phyloP scores from a whole-genome alignment of 805 yeast species.

The Ogataea pilisensis region DNA sequence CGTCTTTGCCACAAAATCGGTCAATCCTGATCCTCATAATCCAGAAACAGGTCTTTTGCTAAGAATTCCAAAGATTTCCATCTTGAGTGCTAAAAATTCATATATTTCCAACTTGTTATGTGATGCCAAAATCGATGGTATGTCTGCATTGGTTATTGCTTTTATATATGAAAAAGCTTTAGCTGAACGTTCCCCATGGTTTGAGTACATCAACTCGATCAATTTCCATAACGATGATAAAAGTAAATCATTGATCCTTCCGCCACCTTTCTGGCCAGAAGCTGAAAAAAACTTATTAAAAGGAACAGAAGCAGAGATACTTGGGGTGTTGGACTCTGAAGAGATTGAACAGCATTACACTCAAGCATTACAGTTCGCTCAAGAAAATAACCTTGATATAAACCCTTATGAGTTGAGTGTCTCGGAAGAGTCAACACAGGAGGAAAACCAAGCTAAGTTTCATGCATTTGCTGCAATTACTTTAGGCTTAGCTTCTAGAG shows the following conservation, averaged over 20 bases:
- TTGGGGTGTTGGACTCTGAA: constrained; percentile 52
- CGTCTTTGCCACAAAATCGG: constrained; percentile 52
- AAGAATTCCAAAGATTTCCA: constrained; percentile 56
- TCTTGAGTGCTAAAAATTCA: constrained; percentile 57
- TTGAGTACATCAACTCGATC: constrained; percentile 54
- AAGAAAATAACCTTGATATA: constrained; percentile 22
- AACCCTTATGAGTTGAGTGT: constrained; percentile 36
- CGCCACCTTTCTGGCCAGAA: constrained; percentile 65
- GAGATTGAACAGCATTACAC: constrained; percentile 40
- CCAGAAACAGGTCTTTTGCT: constrained; percentile 35
- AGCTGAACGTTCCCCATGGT: constrained; percentile 78
- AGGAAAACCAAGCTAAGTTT: constrained; percentile 30
- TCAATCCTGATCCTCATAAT: constrained; percentile 34
- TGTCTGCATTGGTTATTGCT: constrained; percentile 61
- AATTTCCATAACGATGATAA: constrained; percentile 27
- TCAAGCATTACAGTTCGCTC: constrained; percentile 41
- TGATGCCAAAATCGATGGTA: constrained; percentile 59
- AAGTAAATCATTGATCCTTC: constrained; percentile 35
- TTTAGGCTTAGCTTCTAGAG: constrained; percentile 67
- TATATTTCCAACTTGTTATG: constrained; percentile 60
- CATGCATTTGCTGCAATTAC: constrained; percentile 52
- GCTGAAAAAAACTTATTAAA: constrained; percentile 41
- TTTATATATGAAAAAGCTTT: constrained; percentile 66
- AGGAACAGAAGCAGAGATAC: constrained; percentile 59
- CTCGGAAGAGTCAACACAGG: constrained; percentile 10